phyloP scores from a whole-genome alignment of 2,329 filamentous ascomycete species.

The Decorospora gaudefroyi region DNA sequence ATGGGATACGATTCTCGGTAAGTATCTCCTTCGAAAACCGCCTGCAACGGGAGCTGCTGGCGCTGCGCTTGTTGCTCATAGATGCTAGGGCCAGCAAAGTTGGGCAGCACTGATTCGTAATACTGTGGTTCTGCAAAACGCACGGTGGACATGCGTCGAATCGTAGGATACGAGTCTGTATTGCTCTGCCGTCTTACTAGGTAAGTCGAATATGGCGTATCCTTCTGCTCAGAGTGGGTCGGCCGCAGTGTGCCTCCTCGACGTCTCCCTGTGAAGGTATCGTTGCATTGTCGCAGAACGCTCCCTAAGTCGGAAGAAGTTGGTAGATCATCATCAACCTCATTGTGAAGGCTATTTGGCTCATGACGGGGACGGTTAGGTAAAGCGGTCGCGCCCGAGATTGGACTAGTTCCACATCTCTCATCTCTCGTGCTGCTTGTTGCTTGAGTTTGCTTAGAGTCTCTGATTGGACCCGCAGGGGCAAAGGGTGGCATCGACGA shows the following conservation, averaged over 20 bases:
- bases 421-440: neutral
- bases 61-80: constrained; percentile 37
- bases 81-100: constrained; percentile 25
- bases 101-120: constrained; percentile 11
- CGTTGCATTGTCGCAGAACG: constrained; percentile 35
- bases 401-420: constrained; percentile 1
- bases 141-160: constrained; percentile 20
- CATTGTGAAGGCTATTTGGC: neutral
- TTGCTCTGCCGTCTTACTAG: neutral
- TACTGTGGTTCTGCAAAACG: constrained; percentile 16
- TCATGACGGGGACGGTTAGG: neutral
- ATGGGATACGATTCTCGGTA: neutral
- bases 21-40: neutral
- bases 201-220: neutral
- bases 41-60: constrained; percentile 7
- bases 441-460: neutral
- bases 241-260: constrained; percentile 4
- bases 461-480: constrained; percentile 1
- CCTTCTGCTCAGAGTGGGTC: neutral
- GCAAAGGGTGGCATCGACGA: constrained; percentile 28
- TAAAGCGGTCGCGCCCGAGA: neutral
- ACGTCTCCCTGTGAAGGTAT: constrained; percentile 19
- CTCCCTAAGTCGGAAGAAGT: constrained; percentile 32
- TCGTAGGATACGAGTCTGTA: neutral
- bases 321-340: constrained; percentile 8